Conservation (phyloP, 2,329 filamentous ascomycete genomes). For the Diaporthe sp. region DNA sequence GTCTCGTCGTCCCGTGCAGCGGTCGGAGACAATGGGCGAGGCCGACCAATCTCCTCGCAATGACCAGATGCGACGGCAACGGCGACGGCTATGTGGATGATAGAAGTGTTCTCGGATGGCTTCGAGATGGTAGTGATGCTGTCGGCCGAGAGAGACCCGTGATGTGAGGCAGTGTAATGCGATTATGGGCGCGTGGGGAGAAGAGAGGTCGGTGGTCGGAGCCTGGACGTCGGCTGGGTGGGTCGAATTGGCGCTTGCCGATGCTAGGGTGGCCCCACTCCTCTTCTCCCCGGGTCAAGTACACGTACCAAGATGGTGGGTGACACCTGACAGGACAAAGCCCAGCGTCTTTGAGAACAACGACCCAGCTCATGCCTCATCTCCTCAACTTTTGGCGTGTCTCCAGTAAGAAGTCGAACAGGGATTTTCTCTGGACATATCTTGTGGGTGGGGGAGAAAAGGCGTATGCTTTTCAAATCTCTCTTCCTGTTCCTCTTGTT, state of each 20-base stretch:
- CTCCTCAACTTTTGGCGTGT: background rate
- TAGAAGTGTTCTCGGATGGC: constrained; percentile 3
- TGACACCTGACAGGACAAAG: background rate
- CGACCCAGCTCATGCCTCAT: background rate
- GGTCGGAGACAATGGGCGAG: constrained; percentile 10
- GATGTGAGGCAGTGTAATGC: constrained; percentile 23
- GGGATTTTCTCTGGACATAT: background rate
- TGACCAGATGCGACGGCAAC: background rate
- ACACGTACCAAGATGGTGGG: background rate
- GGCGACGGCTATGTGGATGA: background rate
- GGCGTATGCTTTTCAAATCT: background rate
- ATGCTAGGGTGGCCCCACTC: background rate
- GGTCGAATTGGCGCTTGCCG: constrained; percentile 16
- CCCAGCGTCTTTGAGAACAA: background rate
- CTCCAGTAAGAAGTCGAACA: background rate
- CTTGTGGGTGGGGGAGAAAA: too few relatives aligned
- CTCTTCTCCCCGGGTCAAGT: background rate
- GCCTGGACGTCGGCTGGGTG: constrained; percentile 4
- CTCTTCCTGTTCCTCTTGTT: background rate
- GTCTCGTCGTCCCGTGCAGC: constrained; percentile 23
- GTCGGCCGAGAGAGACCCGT: background rate
- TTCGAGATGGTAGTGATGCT: constrained; percentile 27
- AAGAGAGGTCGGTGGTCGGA: constrained; percentile 22
- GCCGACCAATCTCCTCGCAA: background rate
- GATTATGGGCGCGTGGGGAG: constrained; percentile 22